These are phyloP conservation scores for Arthrocladium fulminans DNA, from an alignment of 2,329 filamentous ascomycete species.

Conservation along the genomic window DNA sequence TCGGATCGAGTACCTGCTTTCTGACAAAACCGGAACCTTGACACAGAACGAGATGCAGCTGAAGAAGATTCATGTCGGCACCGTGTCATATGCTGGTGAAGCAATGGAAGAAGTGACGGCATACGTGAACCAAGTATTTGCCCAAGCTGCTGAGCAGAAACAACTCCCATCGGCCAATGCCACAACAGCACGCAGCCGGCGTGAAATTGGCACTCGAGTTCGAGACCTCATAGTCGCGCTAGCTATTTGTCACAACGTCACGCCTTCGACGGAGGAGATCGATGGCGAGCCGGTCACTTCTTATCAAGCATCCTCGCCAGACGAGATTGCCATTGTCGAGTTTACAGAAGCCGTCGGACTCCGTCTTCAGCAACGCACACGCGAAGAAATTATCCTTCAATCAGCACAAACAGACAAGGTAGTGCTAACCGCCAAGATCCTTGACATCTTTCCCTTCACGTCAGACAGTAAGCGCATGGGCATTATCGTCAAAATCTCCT, in stretches of 20 bases:
- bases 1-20: conserved; percentile 89
- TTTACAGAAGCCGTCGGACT: conserved; percentile 93
- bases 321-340: conserved; percentile 94
- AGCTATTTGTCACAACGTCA: conserved; percentile 94
- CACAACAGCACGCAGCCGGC: conserved; percentile 65
- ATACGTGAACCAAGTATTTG: conserved; percentile 79
- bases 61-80: conserved; percentile 97
- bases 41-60: conserved; percentile 99
- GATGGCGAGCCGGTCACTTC: conserved; percentile 67
- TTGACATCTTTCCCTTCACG: conserved; percentile 95
- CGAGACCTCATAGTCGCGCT: conserved; percentile 87
- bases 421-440: conserved; percentile 75
- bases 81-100: conserved; percentile 95
- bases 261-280: conserved; percentile 77
- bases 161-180: conserved; percentile 14
- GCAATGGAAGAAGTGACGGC: conserved; percentile 94
- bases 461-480: conserved; percentile 98
- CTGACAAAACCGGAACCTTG: conserved; percentile 95
- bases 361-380: conserved; percentile 73
- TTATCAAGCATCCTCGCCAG: conserved; percentile 94
- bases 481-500: conserved; percentile 77
- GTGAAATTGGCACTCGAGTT: conserved; percentile 89
- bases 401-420: conserved; percentile 63
- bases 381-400: conserved; percentile 74
- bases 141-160: conserved; percentile 30